Base-by-base conservation (phyloP, 306 rosid species). In the Begonia fuchsioides region DNA sequence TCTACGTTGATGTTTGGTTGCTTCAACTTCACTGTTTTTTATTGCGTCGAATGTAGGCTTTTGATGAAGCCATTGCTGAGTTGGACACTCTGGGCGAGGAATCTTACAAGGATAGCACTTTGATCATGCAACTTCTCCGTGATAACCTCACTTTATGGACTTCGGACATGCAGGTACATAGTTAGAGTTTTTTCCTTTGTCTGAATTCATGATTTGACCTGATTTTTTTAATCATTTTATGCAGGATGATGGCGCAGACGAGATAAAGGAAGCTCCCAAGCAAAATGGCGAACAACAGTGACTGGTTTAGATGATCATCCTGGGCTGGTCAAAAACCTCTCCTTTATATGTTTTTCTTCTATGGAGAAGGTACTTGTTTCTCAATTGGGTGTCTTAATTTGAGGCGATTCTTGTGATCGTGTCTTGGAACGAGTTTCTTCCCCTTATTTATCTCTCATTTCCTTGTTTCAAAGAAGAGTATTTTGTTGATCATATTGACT, bases 51-150 rank as follows among this genome's bases (percentile, higher is more conserved):
- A 48, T n/a, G n/a, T 55, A 92, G 98, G 96, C 98, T 19, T 85
- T 92, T 66, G 98, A 92, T 52, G 98, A 92, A 76, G 98, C 98
- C 1, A 92, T 92, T 45, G 98, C 96, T 13, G 98, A 85, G 98
- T n/a, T n/a, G n/a, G n/a, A n/a, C n/a, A n/a, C n/a, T n/a, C n/a
- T n/a, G n/a, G n/a, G n/a, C n/a, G n/a, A 92, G 75, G 98, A 92
- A 61, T 92, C 96, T 0, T 92, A 92, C 81, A 92, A 92, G 82
- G 96, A 92, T 56, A 92, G 96, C 74, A 92, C 98, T 66, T 77
- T 92, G 94, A 92, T 92, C 64, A 92, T 92, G 98, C 96, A 92
- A 68, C 87, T 92, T 59, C 98, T 92, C 39, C 98, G 98, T 44
- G 98, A 92, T 43, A 92, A n/a, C n/a, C n/a, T n/a, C n/a, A n/a